Evolutionary conservation across 129 eudicot species (phyloP).

Genomic region (Centella asiatica): DNA sequence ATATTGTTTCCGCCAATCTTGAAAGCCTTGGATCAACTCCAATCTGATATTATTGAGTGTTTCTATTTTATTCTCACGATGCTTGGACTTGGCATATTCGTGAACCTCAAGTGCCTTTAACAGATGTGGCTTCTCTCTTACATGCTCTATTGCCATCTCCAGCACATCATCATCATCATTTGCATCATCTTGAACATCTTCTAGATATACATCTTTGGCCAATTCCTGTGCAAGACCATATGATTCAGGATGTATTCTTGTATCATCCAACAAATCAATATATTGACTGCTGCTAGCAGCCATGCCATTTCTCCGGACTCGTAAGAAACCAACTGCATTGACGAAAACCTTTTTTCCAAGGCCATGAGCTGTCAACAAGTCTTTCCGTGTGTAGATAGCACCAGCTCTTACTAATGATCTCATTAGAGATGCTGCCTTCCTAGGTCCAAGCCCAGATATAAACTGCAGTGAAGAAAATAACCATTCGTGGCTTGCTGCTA

Average conservation of each 20-base stretch:
- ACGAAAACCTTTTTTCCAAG: conserved; percentile 87
- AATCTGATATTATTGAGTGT: conserved; percentile 52
- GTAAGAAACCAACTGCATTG: conserved; percentile 81
- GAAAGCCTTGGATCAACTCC: conserved; percentile 72
- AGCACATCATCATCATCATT: conserved; percentile 65
- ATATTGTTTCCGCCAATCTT: conserved; percentile 62
- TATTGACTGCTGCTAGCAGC: conserved; percentile 69
- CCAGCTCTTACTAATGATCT: conserved; percentile 71
- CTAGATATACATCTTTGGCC: conserved; percentile 68
- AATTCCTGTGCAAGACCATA: conserved; percentile 80
- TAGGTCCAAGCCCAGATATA: conserved; percentile 85
- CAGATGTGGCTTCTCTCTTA: conserved; percentile 60
- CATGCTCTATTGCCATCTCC: conserved; percentile 68
- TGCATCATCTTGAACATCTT: conserved; percentile 44
- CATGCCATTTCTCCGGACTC: conserved; percentile 71
- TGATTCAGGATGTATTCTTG: conserved; percentile 89
- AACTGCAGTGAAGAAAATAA: conserved; percentile 80
- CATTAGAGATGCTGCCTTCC: conserved; percentile 76
- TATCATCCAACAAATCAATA: conserved; percentile 78
- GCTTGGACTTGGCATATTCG: conserved; percentile 59
- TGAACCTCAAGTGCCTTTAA: conserved; percentile 57
- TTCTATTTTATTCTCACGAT: conserved; percentile 52
- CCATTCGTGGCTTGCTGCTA: conserved; percentile 88
- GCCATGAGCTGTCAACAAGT: conserved; percentile 59
- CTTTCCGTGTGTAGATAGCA: conserved; percentile 63